Conservation (phyloP, 495 filamentous ascomycete genomes). For the Lindgomyces ingoldianus region DNA sequence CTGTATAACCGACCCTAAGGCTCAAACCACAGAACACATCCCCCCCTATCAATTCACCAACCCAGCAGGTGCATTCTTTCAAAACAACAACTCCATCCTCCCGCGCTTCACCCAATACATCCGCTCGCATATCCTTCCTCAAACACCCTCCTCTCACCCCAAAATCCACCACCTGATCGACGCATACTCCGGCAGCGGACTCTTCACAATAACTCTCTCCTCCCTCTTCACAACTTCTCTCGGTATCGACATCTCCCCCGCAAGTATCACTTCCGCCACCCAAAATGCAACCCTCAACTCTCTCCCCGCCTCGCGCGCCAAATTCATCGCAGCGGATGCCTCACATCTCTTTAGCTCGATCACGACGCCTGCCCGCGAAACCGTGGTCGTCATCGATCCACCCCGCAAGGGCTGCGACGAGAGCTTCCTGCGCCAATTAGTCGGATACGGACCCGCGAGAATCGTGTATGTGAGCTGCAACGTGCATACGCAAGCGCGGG, state of each 20-base stretch:
- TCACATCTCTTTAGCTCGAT: conserved; percentile 69
- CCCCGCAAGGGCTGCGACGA: conserved; percentile 93
- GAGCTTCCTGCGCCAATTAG: conserved; percentile 75
- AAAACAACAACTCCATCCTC: conserved; percentile 99
- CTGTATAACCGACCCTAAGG: conserved; percentile 83
- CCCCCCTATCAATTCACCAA: conserved; percentile 83
- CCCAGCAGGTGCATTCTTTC: conserved; percentile 92
- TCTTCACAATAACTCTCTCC: conserved; percentile 94
- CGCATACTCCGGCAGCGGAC: conserved; percentile 94
- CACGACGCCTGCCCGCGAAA: conserved; percentile 72
- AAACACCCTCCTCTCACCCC: conserved; percentile 26
- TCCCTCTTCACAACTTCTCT: conserved; percentile 69
- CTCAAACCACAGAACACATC: conserved; percentile 78
- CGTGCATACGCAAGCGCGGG: conserved; percentile 94
- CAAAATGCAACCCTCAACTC: conserved; percentile 76
- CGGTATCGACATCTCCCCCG: conserved; percentile 69
- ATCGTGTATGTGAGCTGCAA: conserved; percentile 96
- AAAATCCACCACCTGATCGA: conserved; percentile 84
- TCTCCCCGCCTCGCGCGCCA: conserved; percentile 61
- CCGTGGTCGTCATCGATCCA: conserved; percentile 88
- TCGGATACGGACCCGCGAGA: conserved; percentile 70
- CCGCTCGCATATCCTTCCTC: conserved; percentile 71
- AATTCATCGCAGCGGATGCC: conserved; percentile 85
- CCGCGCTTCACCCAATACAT: conserved; percentile 86
- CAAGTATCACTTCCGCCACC: conserved; percentile 73